A percentile compares a stretch with the other conserved stretches of the same genome.
phyloP scores from a whole-genome alignment of 306 rosid species.

The Prosopis cineraria region DNA sequence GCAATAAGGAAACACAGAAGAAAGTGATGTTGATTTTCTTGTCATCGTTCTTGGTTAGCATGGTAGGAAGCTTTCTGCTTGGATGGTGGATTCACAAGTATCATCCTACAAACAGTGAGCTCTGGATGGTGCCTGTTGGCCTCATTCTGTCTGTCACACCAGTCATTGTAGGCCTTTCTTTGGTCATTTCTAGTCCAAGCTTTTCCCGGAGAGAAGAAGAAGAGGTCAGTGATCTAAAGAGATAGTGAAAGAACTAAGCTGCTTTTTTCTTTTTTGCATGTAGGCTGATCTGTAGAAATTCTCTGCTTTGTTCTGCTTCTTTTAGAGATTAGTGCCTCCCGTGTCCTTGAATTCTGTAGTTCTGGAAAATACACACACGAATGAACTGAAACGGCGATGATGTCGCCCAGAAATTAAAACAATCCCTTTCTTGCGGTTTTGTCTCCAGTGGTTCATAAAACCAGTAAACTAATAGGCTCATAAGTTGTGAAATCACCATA shows the following conservation, averaged over 20 bases:
- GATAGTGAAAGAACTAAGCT: constrained; percentile 18
- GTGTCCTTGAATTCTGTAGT: not conserved
- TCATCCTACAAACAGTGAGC: constrained; percentile 55
- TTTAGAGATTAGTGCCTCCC: not conserved
- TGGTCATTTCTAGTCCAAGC: constrained; percentile 41
- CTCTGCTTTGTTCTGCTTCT: constrained; percentile 4
- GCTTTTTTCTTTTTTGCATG: not conserved
- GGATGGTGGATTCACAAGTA: constrained; percentile 68
- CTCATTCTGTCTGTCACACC: constrained; percentile 70
- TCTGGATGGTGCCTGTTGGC: constrained; percentile 91
- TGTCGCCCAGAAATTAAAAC: not conserved
- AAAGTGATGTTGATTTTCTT: constrained; percentile 20
- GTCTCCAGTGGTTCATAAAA: constrained; percentile 3
- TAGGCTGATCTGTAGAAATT: not conserved
- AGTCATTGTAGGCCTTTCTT: constrained; percentile 47
- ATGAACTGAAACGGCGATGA: not conserved
- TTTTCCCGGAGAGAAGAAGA: constrained; percentile 9
- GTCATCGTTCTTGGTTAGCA: constrained; percentile 41
- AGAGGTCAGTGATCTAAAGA: constrained; percentile 33
- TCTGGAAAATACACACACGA: not conserved
- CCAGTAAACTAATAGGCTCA: not conserved
- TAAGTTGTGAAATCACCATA: not conserved
- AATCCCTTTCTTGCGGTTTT: not conserved
- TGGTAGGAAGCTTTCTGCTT: constrained; percentile 53
- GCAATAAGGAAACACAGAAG: constrained; percentile 10